Percentiles rank a stretch among this genome's conserved stretches.
Evolutionary conservation across 768 basidiomycete genomes (phyloP).

Genomic region (Tricholoma furcatifolium): DNA sequence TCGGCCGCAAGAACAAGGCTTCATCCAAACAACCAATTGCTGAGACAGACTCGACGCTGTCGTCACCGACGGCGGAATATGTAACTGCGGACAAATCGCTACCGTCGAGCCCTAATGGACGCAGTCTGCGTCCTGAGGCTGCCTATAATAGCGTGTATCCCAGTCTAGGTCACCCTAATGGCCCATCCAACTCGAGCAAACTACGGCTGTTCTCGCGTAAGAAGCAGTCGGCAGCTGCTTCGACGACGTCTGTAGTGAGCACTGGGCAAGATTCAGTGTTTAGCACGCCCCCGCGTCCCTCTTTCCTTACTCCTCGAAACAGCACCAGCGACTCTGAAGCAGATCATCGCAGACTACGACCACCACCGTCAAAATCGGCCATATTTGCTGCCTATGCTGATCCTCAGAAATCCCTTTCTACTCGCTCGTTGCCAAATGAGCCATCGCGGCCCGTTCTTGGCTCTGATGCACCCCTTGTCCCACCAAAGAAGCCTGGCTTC

Average conservation of each 20-base stretch:
- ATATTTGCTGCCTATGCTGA: conserved; percentile 62
- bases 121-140: conserved; percentile 21
- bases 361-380: conserved; percentile 63
- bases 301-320: conserved; percentile 25
- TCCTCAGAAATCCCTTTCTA: conserved; percentile 50
- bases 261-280: conserved; percentile 14
- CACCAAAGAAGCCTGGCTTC: conserved; percentile 33
- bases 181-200: conserved; percentile 22
- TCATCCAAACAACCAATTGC: conserved; percentile 22
- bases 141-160: conserved; percentile 22
- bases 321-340: conserved; percentile 37
- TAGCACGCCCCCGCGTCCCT: conserved; percentile 30
- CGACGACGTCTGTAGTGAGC: conserved; percentile 18
- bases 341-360: conserved; percentile 39
- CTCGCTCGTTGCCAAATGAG: conserved; percentile 59
- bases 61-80: conserved; percentile 34
- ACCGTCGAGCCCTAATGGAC: conserved; percentile 35
- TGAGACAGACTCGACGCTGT: conserved; percentile 22
- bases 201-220: conserved; percentile 40
- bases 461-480: conserved; percentile 18
- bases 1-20: conserved; percentile 35
- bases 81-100: conserved; percentile 29
- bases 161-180: conserved; percentile 7
- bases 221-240: conserved; percentile 24
- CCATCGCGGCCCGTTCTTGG: conserved; percentile 15